phyloP scores from a whole-genome alignment of 345 rosid species.

The Syzygium aromaticum region DNA sequence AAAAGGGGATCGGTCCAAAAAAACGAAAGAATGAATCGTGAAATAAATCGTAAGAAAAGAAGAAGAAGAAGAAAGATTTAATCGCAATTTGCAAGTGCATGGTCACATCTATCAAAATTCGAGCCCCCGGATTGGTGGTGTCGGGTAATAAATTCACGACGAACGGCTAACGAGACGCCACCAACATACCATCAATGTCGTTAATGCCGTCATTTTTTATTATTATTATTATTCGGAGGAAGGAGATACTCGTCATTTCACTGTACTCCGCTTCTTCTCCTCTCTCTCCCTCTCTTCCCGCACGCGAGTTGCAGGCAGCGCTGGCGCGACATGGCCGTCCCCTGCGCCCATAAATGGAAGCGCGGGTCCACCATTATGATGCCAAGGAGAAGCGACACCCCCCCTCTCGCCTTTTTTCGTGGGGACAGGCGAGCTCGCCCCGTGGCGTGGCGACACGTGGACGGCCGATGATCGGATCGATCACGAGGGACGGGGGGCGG shows the following conservation, averaged over 20 bases:
- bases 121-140: background rate
- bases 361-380: background rate
- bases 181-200: background rate
- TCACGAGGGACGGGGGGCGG: background rate
- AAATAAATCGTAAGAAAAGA: background rate
- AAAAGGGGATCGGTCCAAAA: background rate
- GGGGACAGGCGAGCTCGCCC: background rate
- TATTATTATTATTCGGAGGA: background rate
- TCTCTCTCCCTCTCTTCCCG: background rate
- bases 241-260: background rate
- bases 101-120: background rate
- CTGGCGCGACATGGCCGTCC: background rate
- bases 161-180: background rate
- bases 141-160: background rate
- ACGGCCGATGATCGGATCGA: background rate
- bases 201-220: background rate
- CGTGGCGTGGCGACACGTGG: background rate
- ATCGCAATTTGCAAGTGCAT: too few relatives aligned
- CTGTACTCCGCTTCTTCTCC: background rate
- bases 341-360: background rate
- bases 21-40: background rate
- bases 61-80: too few relatives aligned
- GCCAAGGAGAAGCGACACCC: too few relatives aligned
- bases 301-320: background rate
- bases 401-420: background rate